phyloP scores from a whole-genome alignment of 768 basidiomycete species.

The Russula sp. region DNA sequence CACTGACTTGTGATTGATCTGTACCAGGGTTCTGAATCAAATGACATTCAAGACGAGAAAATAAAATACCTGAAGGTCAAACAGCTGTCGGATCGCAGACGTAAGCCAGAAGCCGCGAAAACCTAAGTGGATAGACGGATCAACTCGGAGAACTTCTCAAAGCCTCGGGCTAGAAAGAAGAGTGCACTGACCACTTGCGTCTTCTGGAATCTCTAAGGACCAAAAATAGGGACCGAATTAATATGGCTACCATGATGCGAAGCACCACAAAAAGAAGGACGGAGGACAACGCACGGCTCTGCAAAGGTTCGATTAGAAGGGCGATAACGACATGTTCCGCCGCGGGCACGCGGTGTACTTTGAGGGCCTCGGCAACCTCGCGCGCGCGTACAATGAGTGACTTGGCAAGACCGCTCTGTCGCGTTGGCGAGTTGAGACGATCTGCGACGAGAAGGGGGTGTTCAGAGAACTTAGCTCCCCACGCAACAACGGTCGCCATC shows the following conservation, averaged over 20 bases:
- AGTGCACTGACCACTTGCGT: conserved; percentile 56
- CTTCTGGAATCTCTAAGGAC: conserved; percentile 63
- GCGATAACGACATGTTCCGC: conserved; percentile 81
- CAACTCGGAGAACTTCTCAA: not conserved
- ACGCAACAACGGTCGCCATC: conserved; percentile 83
- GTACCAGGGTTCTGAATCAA: conserved; percentile 6
- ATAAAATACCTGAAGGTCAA: conserved; percentile 61
- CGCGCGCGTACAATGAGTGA: conserved; percentile 75
- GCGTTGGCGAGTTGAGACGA: conserved; percentile 56
- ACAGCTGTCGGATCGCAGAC: conserved; percentile 70
- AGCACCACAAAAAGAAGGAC: conserved; percentile 7
- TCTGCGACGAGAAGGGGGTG: conserved; percentile 81
- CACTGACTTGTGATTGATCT: conserved; percentile 85
- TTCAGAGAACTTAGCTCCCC: conserved; percentile 93
- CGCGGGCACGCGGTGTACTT: conserved; percentile 77
- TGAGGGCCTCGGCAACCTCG: conserved; percentile 82
- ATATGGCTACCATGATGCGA: not conserved
- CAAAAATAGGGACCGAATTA: conserved; percentile 11
- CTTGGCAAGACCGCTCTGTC: conserved; percentile 76
- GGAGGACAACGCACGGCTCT: conserved; percentile 68
- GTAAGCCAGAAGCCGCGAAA: conserved; percentile 85
- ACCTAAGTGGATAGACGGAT: conserved; percentile 45
- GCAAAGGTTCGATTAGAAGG: conserved; percentile 76
- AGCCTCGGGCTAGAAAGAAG: conserved; percentile 12
- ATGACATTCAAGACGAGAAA: not conserved